Evolutionary conservation across 2,329 filamentous ascomycete genomes (phyloP), one percentile per base, ranked within the genome.

Genomic region (Gnomoniopsis sp.): DNA sequence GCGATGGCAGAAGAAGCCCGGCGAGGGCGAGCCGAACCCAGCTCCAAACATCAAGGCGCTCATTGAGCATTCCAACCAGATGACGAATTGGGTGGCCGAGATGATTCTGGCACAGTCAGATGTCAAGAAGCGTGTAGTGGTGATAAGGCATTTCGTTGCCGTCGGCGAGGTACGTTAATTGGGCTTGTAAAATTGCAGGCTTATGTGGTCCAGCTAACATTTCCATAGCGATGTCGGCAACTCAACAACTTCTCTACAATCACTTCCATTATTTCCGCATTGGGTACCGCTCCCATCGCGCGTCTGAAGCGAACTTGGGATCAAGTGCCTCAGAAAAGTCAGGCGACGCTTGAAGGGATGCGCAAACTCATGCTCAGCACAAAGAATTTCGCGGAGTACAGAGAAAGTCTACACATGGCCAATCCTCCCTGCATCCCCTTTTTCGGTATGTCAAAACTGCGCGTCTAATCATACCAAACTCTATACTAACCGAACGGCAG

Each of bases 71-170:
- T 98, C 95, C 0, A 99, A 99, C 69, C 93, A 98, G 73, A 87
- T 99, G 80, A 99, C 95, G 6, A 99, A 98, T 71, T 99, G 95
- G 95, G 95, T 98, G 53, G 95, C 95, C 33, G 93, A 98, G 74
- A 98, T 99, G 95, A 98, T 99, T 65, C 76, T 99, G 62, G 93
- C 89, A 0, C 95, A 99, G 74, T 85, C 88, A 67, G 95, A 99
- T 71, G 90, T 97, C 63, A 96, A 95, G 79, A 96, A 96, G 74
- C 86, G 95, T 66, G 93, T 98, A 26, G 90, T 96, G 36, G 95
- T 99, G 48, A 97, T 99, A 74, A 98, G 98, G 74, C 95, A 98
- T 73, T 99, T 98, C 76, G 92, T 99, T 61, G 86, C 90, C 41
- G 92, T 99, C 61, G 95, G 95, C 62, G 95, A 99, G 78, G 92